phyloP scores from a whole-genome alignment of 768 basidiomycete genomes.

The Mycena galericulata region DNA sequence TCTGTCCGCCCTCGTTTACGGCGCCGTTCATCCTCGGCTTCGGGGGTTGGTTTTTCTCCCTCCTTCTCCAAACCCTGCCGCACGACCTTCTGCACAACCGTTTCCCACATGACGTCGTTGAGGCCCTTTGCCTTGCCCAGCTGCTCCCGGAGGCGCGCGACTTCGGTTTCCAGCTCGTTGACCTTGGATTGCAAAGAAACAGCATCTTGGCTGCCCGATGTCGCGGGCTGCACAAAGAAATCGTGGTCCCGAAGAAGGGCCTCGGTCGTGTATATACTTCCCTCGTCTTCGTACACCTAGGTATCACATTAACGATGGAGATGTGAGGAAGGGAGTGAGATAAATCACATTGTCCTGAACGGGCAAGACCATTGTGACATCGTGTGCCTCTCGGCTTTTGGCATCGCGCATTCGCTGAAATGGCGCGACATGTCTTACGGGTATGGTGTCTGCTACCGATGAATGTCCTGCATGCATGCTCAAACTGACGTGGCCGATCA shows the following conservation, averaged over 20 bases:
- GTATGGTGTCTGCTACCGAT: slow-evolving; percentile 65
- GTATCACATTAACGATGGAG: slow-evolving; percentile 6
- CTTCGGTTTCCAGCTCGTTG: slow-evolving; percentile 78
- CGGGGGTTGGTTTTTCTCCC: slow-evolving; percentile 29
- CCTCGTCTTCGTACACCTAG: slow-evolving; percentile 48
- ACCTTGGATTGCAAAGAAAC: slow-evolving; percentile 67
- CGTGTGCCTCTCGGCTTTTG: slow-evolving; percentile 76
- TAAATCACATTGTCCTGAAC: slow-evolving; percentile 57
- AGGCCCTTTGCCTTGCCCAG: slow-evolving; percentile 89
- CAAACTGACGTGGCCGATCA: slow-evolving; percentile 83
- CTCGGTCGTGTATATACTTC: slow-evolving; percentile 57
- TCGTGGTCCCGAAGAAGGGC: slow-evolving; percentile 76
- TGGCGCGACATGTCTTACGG: slow-evolving; percentile 72
- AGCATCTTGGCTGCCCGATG: slow-evolving; percentile 47
- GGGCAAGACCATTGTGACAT: slow-evolving; percentile 73
- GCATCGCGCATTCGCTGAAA: slow-evolving; percentile 82
- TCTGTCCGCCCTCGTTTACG: slow-evolving; percentile 47
- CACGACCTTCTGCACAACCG: slow-evolving; percentile 75
- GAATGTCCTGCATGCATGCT: slow-evolving; percentile 54
- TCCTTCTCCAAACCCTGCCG: slow-evolving; percentile 50
- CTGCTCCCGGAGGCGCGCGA: slow-evolving; percentile 72
- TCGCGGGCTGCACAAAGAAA: slow-evolving; percentile 65
- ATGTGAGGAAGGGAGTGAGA: neutral
- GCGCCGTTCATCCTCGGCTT: slow-evolving; percentile 41
- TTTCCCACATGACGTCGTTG: slow-evolving; percentile 95